phyloP scores from a whole-genome alignment of 352 stramenopile species.

The Pythium insidiosum region DNA sequence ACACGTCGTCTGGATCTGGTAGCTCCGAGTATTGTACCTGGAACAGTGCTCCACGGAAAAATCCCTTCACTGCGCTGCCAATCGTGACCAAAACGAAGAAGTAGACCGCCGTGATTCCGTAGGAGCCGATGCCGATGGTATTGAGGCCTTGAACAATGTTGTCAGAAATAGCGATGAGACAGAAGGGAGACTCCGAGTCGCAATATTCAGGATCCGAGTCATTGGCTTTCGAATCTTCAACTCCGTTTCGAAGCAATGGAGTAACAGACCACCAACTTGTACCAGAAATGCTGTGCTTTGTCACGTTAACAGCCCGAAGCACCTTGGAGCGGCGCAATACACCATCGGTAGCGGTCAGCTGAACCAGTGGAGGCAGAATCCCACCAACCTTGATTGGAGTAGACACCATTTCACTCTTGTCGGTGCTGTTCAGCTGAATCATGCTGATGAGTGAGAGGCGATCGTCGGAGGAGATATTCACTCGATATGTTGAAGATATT shows the following conservation, averaged over 20 bases:
- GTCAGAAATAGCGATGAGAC: conserved; percentile 77
- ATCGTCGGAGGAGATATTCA: conserved; percentile 41
- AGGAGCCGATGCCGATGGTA: conserved; percentile 73
- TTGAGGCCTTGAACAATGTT: conserved; percentile 80
- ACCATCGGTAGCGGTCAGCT: conserved; percentile 59
- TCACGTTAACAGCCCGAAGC: conserved; percentile 44
- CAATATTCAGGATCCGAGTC: conserved; percentile 31
- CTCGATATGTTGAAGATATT: conserved; percentile 42
- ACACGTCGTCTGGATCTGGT: conserved; percentile 70
- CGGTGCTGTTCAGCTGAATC: conserved; percentile 38
- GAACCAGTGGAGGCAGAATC: conserved; percentile 56
- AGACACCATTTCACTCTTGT: conserved; percentile 10
- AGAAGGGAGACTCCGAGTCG: conserved; percentile 44
- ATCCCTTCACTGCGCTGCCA: conserved; percentile 72
- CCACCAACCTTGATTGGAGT: conserved; percentile 34
- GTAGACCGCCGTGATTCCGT: conserved; percentile 81
- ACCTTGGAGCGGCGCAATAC: conserved; percentile 44
- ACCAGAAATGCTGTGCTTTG: conserved; percentile 44
- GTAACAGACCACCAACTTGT: conserved; percentile 64
- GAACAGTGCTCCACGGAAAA: conserved; percentile 74
- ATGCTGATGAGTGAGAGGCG: conserved; percentile 61
- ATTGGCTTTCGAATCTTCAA: conserved; percentile 6
- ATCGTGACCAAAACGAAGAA: conserved; percentile 86
- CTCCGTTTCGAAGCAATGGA: conserved; percentile 19
- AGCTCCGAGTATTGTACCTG: conserved; percentile 80